Base-by-base conservation (phyloP, 345 rosid genomes). In the Streptanthus diversifolius region DNA sequence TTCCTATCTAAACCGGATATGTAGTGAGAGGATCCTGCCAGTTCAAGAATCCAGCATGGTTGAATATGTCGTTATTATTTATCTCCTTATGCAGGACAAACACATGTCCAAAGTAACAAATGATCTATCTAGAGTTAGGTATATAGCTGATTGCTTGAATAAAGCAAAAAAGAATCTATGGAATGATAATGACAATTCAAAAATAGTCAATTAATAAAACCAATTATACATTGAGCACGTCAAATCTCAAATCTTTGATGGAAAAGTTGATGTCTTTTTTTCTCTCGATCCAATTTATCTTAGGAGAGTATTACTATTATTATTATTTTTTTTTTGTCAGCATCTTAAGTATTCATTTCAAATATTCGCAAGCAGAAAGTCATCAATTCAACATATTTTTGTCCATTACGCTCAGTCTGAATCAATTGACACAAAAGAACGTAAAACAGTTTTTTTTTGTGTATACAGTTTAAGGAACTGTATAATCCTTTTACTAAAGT, bases 121-220 rank as follows among this genome's bases (percentile, higher is more conserved):
- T 22, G 47, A 47, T 12, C 10, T 14, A 44, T 57, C 22, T 19
- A 41, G 7, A 27, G 1, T 17, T 15, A 35, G 36, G 5, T 15
- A 47, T 17, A 19, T 36, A 40, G 30, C 24, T 19, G 55, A 53
- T 54, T 63, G 64, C 27, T 63, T 40, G 45, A 53, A 19, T 47
- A 21, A 55, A 62, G 6, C 49, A 41, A 62, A n/a, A n/a, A n/a
- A n/a, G n/a, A n/a, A n/a, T n/a, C n/a, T n/a, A n/a, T n/a, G n/a
- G n/a, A 52, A 51, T 10, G 76, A 63, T 19, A 63, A 41, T 32
- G 70, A 63, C 70, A 52, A 30, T 0, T 32, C 9, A 53, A 53
- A 37, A 27, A 14, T 14, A 49, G 0, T 30, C 33, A 62, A 53
- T 40, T 25, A 47, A 7, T 4, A 24, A 32, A 32, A 69, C 41